A percentile compares a stretch with the other conserved stretches of the same genome.
Conservation (phyloP, 1,284 basidiomycete genomes). For the Thecaphora frezii region DNA sequence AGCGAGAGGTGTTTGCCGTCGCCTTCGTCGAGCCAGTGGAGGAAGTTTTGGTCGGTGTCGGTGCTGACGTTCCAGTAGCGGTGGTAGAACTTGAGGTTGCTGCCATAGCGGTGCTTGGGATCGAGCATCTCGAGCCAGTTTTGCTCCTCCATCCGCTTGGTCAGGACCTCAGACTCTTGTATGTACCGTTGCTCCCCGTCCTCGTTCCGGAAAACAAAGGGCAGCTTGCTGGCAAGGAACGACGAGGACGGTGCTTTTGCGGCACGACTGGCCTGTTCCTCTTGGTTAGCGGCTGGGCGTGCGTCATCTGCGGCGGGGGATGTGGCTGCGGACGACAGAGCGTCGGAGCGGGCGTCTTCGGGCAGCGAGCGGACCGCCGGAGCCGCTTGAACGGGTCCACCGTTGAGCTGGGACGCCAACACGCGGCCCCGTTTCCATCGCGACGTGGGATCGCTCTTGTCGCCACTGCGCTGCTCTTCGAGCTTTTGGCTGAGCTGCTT, state of each 20-base stretch:
- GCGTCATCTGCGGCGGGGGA: no score
- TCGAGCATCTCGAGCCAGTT: conserved; percentile 43
- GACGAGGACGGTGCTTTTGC: neutral
- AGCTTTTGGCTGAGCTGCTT: conserved; percentile 17
- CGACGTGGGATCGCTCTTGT: conserved; percentile 24
- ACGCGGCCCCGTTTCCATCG: conserved; percentile 22
- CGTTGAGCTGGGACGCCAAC: conserved; percentile 24
- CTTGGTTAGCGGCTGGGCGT: neutral
- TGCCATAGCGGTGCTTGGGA: conserved; percentile 38
- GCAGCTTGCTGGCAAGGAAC: conserved; percentile 8
- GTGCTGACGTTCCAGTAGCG: conserved; percentile 26
- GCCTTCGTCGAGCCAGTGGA: conserved; percentile 70
- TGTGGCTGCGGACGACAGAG: no score
- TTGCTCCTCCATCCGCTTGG: conserved; percentile 35
- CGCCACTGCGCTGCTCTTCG: conserved; percentile 23
- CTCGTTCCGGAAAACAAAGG: conserved; percentile 25
- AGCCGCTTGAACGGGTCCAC: conserved; percentile 15
- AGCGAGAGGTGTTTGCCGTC: conserved; percentile 69
- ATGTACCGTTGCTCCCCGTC: conserved; percentile 22
- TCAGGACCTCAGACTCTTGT: conserved; percentile 20
- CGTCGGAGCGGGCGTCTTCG: no score
- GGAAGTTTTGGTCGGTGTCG: conserved; percentile 37
- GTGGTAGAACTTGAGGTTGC: conserved; percentile 46
- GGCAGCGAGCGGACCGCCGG: conserved; percentile 19
- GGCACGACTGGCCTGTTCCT: neutral